These are phyloP conservation scores for Taxillus chinensis DNA, from an alignment of 164 flowering plant species.

Conservation along the genomic window DNA sequence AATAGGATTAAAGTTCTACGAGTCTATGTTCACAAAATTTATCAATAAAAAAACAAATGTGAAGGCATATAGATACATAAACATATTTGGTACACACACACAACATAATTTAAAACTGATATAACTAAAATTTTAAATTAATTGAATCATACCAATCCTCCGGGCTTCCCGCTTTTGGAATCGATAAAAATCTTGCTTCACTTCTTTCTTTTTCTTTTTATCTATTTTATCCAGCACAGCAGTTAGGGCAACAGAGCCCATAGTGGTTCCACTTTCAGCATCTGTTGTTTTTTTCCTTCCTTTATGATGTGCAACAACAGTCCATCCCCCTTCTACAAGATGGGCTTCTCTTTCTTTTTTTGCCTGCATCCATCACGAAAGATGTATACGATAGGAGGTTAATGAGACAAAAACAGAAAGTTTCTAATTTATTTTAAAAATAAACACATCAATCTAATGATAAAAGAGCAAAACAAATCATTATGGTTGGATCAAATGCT, in stretches of 20 bases:
- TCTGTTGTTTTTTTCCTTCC: constrained; percentile 92
- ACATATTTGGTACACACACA: no score
- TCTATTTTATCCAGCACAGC: constrained; percentile 51
- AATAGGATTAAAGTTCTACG: no score
- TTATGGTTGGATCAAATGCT: no score
- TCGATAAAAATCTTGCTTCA: constrained; percentile 67
- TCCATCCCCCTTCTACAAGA: constrained; percentile 68
- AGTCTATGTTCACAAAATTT: no score
- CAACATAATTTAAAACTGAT: no score
- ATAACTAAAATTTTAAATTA: neutral
- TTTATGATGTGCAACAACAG: constrained; percentile 83
- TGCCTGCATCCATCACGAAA: constrained; percentile 32
- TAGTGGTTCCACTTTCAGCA: constrained; percentile 66
- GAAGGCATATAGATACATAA: no score
- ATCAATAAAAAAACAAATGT: no score
- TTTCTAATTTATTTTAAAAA: no score
- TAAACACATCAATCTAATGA: no score
- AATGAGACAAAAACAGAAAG: no score
- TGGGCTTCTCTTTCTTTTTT: constrained; percentile 43
- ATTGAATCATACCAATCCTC: constrained; percentile 56
- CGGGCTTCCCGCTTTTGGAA: constrained; percentile 82
- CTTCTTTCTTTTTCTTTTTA: constrained; percentile 63
- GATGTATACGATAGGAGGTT: neutral
- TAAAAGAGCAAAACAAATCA: no score
- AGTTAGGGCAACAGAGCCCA: constrained; percentile 78